Conservation (phyloP, 305 asterid species). For the Petunia hybrid region DNA sequence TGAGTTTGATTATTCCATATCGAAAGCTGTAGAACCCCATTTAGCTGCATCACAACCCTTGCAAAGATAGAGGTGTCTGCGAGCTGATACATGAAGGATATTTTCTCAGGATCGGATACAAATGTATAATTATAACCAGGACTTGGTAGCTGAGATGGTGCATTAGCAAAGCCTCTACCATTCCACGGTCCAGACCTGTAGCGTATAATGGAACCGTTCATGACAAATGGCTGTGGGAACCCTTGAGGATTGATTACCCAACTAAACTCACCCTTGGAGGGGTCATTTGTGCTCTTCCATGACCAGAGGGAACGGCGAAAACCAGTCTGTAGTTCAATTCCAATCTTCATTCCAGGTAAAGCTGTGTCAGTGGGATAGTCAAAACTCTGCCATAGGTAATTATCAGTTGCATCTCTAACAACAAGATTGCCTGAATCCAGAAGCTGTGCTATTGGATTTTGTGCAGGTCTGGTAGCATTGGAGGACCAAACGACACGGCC, state of each 20-base stretch:
- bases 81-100: slow-evolving; percentile 10
- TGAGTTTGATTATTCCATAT: background rate
- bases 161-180: slow-evolving; percentile 13
- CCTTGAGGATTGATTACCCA: background rate
- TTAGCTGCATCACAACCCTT: slow-evolving; percentile 14
- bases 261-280: background rate
- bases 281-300: slow-evolving; percentile 27
- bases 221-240: background rate
- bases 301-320: background rate
- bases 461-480: background rate
- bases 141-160: slow-evolving; percentile 14
- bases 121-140: slow-evolving; percentile 5
- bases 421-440: slow-evolving; percentile 29
- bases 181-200: slow-evolving; percentile 9
- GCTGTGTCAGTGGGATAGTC: background rate
- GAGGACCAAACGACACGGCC: slow-evolving; percentile 19
- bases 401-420: slow-evolving; percentile 12
- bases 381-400: slow-evolving; percentile 25
- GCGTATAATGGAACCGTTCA: background rate
- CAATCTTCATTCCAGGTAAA: slow-evolving; percentile 21
- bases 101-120: background rate
- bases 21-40: slow-evolving; percentile 15
- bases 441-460: slow-evolving; percentile 19
- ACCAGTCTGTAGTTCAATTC: slow-evolving; percentile 20
- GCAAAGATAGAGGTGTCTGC: slow-evolving; percentile 13